Conservation (phyloP, 2,329 filamentous ascomycete genomes). For the Blumeria hordei region DNA sequence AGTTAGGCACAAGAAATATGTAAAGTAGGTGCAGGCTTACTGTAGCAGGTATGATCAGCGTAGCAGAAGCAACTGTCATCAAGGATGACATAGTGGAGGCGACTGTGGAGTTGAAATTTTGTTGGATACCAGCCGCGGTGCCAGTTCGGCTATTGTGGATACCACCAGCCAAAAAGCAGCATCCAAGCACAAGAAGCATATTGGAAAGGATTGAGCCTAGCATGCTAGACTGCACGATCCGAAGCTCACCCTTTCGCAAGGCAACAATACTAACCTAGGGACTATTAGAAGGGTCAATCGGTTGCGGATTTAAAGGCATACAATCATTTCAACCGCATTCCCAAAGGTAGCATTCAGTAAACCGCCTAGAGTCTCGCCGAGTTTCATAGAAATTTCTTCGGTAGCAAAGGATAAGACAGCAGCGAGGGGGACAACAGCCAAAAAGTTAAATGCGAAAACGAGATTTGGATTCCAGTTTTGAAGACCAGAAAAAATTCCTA, state of each 20-base stretch:
- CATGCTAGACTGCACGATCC: conserved; percentile 96
- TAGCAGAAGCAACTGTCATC: conserved; percentile 53
- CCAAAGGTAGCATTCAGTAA: conserved; percentile 23
- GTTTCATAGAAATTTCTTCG: conserved; percentile 27
- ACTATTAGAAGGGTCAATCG: background rate
- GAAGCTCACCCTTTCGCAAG: conserved; percentile 61
- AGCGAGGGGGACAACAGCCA: conserved; percentile 31
- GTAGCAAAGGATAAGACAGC: conserved; percentile 31
- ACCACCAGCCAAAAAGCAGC: conserved; percentile 58
- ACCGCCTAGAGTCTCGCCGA: conserved; percentile 32
- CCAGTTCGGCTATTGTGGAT: conserved; percentile 24
- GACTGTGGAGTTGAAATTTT: conserved; percentile 50
- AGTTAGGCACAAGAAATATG: background rate
- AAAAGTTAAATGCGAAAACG: conserved; percentile 32
- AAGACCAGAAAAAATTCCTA: conserved; percentile 43
- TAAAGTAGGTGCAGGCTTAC: conserved; percentile 15
- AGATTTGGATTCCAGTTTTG: conserved; percentile 26
- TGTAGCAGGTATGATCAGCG: conserved; percentile 55
- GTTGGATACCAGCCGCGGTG: conserved; percentile 26
- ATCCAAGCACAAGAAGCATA: conserved; percentile 63
- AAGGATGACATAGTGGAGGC: conserved; percentile 53
- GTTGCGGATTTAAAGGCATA: conserved; percentile 10
- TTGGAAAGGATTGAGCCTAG: conserved; percentile 89
- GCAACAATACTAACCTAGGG: conserved; percentile 73
- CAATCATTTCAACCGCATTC: conserved; percentile 34